These are phyloP conservation scores for Cyberlindnera mississippiensis DNA, from an alignment of 805 yeast genomes.

Conservation along the genomic window DNA sequence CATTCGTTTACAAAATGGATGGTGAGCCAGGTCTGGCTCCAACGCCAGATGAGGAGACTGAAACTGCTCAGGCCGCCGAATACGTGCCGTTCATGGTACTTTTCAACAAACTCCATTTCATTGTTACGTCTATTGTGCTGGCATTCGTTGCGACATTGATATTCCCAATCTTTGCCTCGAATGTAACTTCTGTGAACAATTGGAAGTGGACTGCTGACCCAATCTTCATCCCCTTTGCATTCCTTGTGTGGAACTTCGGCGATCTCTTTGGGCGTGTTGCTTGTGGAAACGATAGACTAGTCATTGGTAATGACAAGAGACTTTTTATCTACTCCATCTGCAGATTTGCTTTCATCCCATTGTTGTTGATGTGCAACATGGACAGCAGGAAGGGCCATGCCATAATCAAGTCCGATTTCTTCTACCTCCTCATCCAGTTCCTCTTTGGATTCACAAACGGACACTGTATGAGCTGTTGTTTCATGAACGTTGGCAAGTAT, in stretches of 20 bases:
- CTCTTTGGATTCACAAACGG: conserved; percentile 87
- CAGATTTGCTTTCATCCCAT: conserved; percentile 62
- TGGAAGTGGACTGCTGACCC: conserved; percentile 24
- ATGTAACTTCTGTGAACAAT: conserved; percentile 48
- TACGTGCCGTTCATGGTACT: conserved; percentile 58
- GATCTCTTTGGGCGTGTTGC: conserved; percentile 75
- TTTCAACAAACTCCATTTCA: conserved; percentile 57
- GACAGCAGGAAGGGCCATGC: conserved; percentile 19
- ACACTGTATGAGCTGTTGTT: conserved; percentile 72
- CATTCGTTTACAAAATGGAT: conserved; percentile 29
- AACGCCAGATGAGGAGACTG: neutral
- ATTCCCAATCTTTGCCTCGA: conserved; percentile 89
- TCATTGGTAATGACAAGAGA: conserved; percentile 38
- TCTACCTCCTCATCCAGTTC: conserved; percentile 69
- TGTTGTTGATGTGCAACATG: conserved; percentile 66
- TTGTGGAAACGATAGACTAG: conserved; percentile 48
- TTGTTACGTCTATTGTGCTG: conserved; percentile 66
- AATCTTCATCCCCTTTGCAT: conserved; percentile 71
- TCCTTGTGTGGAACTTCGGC: conserved; percentile 85
- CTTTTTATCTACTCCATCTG: conserved; percentile 52
- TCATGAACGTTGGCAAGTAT: conserved; percentile 66
- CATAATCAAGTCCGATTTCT: conserved; percentile 50
- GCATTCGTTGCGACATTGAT: conserved; percentile 71
- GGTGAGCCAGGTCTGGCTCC: conserved; percentile 20
- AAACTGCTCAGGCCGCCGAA: conserved; percentile 4